phyloP scores from a whole-genome alignment of 306 rosid species.

The Acmispon strigosus region DNA sequence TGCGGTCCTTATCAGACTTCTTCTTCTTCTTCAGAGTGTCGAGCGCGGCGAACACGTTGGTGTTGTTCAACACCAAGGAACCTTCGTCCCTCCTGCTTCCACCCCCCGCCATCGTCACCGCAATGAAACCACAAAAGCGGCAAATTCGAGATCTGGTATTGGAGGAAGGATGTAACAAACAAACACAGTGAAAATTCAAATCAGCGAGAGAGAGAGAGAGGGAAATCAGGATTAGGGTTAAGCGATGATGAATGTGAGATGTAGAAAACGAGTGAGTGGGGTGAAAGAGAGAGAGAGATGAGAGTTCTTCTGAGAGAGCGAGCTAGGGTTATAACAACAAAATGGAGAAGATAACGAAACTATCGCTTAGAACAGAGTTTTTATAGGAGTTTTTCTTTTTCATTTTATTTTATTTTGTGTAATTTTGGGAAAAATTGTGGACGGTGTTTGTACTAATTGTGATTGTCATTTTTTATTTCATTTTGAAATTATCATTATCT shows the following conservation, averaged over 20 bases:
- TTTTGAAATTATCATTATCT: neutral
- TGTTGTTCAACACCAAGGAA: slow-evolving; percentile 65
- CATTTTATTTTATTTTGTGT: neutral
- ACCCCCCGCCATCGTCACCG: slow-evolving; percentile 60
- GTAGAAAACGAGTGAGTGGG: neutral
- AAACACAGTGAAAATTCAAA: neutral
- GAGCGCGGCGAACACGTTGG: slow-evolving; percentile 85
- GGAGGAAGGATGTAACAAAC: neutral
- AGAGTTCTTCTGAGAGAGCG: neutral
- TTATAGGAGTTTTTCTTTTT: neutral
- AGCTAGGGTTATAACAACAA: slow-evolving; percentile 39
- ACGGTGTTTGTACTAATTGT: neutral
- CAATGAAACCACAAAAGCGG: neutral
- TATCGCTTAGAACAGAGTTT: slow-evolving; percentile 6
- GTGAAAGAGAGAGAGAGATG: too few relatives aligned
- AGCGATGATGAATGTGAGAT: neutral
- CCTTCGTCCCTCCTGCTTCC: slow-evolving; percentile 89
- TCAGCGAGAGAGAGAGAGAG: neutral
- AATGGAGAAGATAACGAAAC: slow-evolving; percentile 30
- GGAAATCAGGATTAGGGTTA: neutral
- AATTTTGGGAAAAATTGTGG: neutral
- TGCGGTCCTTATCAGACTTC: slow-evolving; percentile 81
- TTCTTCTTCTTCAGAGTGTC: slow-evolving; percentile 87
- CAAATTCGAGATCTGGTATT: slow-evolving; percentile 28
- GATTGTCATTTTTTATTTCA: neutral